These are phyloP conservation scores for Aspergillus nanangensis DNA, from an alignment of 495 filamentous ascomycete species.

Conservation along the genomic window DNA sequence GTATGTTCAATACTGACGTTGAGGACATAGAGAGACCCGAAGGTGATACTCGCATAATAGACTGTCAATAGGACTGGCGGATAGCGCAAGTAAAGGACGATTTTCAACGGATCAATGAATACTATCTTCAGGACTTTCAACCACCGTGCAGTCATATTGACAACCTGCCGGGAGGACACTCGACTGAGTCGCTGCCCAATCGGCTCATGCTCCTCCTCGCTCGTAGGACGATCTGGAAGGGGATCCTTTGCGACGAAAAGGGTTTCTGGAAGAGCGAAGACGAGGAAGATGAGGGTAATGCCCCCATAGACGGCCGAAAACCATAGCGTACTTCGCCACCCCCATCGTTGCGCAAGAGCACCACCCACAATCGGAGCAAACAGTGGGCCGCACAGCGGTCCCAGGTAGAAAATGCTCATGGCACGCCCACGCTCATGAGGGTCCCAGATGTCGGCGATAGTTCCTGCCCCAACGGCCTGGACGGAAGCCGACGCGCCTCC, in stretches of 20 bases:
- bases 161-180: conserved; percentile 59
- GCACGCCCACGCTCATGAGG: conserved; percentile 71
- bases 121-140: conserved; percentile 55
- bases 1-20: conserved; percentile 80
- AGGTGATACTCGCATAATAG: conserved; percentile 77
- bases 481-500: conserved; percentile 85
- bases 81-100: conserved; percentile 75
- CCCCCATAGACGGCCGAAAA: conserved; percentile 78
- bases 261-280: conserved; percentile 71
- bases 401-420: conserved; percentile 93
- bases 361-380: conserved; percentile 87
- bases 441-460: conserved; percentile 91
- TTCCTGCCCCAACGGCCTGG: conserved; percentile 89
- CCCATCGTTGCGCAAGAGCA: conserved; percentile 60
- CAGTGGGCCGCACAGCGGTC: conserved; percentile 81
- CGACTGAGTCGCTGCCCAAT: conserved; percentile 43
- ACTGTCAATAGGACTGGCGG: conserved; percentile 77
- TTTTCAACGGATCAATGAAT: conserved; percentile 75
- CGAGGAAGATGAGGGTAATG: conserved; percentile 53
- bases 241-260: conserved; percentile 27
- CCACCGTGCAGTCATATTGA: conserved; percentile 49
- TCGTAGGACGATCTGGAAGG: conserved; percentile 6
- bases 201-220: conserved; percentile 15
- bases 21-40: conserved; percentile 77
- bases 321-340: conserved; percentile 87